Percentiles rank a stretch among this genome's conserved stretches.
Evolutionary conservation across 2,329 filamentous ascomycete species (phyloP).

Genomic region (Gaeumannomyces tritici): DNA sequence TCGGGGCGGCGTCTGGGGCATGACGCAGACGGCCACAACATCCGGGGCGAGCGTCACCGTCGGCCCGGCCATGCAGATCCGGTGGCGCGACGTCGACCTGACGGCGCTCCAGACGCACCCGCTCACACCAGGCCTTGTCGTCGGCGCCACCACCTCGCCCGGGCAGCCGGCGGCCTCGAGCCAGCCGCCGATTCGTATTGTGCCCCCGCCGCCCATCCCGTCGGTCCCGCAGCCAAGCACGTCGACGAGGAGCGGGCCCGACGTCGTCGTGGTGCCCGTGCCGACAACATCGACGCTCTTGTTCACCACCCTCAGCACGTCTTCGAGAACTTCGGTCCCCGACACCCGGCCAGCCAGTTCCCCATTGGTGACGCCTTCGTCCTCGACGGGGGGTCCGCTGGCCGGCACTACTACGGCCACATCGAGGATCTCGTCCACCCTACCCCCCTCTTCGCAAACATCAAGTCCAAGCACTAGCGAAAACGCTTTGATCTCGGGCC

Average conservation of each 20-base stretch:
- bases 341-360: background rate
- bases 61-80: constrained; percentile 27
- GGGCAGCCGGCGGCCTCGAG: background rate
- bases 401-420: background rate
- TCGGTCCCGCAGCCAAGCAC: too few relatives aligned
- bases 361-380: background rate
- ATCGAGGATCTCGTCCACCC: background rate
- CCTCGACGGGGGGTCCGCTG: background rate
- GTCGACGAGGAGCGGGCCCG: background rate
- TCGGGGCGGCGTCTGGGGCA: constrained; percentile 27
- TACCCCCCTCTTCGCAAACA: background rate
- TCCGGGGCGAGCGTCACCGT: constrained; percentile 16
- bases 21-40: constrained; percentile 12
- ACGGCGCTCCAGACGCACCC: constrained; percentile 24
- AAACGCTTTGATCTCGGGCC: background rate
- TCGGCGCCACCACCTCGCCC: constrained; percentile 8
- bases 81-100: constrained; percentile 24
- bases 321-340: background rate
- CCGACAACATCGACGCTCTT: background rate
- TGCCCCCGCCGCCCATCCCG: background rate
- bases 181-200: background rate
- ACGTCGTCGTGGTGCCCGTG: background rate
- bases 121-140: constrained; percentile 19
- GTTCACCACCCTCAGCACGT: background rate
- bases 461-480: background rate